Conservation (phyloP, 768 basidiomycete species). For the Leccinum ochraceum region DNA sequence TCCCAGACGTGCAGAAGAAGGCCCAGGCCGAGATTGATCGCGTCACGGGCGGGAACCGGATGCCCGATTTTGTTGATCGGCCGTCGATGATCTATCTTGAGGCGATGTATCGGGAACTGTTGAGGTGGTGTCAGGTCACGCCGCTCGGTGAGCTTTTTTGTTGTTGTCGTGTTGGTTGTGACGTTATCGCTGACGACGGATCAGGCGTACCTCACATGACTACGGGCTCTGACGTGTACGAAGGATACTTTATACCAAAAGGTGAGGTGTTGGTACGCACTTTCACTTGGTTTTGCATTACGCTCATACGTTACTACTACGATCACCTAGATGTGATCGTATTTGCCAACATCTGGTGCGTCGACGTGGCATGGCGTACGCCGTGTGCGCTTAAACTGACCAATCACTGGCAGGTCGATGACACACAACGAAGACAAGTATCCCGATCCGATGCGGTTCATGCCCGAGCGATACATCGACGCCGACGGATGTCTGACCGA, state of each 20-base stretch:
- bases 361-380: not conserved
- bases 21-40: conserved; percentile 32
- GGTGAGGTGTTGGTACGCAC: conserved; percentile 6
- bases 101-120: conserved; percentile 21
- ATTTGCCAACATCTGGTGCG: conserved; percentile 18
- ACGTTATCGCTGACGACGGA: not conserved
- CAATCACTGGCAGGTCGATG: not conserved
- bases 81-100: conserved; percentile 27
- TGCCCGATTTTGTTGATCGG: conserved; percentile 25
- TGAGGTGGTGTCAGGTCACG: conserved; percentile 27
- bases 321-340: conserved; percentile 26
- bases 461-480: conserved; percentile 22
- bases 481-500: conserved; percentile 19
- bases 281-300: not conserved
- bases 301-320: not conserved
- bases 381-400: not conserved
- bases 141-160: conserved; percentile 22
- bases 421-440: conserved; percentile 36
- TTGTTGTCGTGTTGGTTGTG: not conserved
- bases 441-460: conserved; percentile 23
- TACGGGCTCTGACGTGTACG: conserved; percentile 14
- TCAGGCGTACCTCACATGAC: conserved; percentile 34
- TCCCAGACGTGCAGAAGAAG: conserved; percentile 25
- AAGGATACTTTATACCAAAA: conserved; percentile 23
- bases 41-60: conserved; percentile 14